Evolutionary conservation across 164 flowering plant genomes (phyloP), one percentile per base, ranked within the genome.

Genomic region (Vitis labrusca): DNA sequence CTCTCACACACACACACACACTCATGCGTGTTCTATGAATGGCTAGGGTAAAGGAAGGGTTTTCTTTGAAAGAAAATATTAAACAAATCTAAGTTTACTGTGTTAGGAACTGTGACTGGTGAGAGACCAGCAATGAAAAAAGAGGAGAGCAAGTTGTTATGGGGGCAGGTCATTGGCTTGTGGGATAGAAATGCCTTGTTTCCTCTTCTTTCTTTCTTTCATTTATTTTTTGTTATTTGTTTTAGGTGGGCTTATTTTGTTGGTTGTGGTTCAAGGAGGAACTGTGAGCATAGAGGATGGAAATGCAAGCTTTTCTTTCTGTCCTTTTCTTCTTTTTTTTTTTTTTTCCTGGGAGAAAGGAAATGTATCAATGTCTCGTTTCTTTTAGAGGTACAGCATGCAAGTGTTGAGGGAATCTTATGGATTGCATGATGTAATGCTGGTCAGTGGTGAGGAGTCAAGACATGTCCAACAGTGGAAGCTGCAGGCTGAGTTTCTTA

Each of bases 381-480:
- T 54, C 17, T 9, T 59, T 16, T 59, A 15, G 52, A 57, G 27
- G 62, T 64, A 64, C 10, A 11, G 61, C 68, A 50, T 54, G 30
- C 3, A 52, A 59, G 15, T 15, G 19, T 7, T 53, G 11, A 37
- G 48, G 23, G 76, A 64, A 68, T 65, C 65, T 59, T 68, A 52
- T 65, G 16, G 44, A 47, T 63, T 63, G 63, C 56, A 16, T 73
- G 75, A 32, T 55, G 61, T 66, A 23, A 51, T 55, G 56, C 63
- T 51, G 67, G 32, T n/a, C 48, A 9, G 63, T 52, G 73, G 47
- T 23, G 27, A 23, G 27, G 27, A 23, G 27, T 23, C 53, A 69
- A 63, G 64, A 51, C 65, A 73, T 63, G 63, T n/a, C 63, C 77
- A 69, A 64, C 64, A 51, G 13, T 59, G 73, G 55, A 23, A 57